These are phyloP conservation scores for Boletus albobrunnescens DNA, from an alignment of 1,284 basidiomycete species.

Conservation along the genomic window DNA sequence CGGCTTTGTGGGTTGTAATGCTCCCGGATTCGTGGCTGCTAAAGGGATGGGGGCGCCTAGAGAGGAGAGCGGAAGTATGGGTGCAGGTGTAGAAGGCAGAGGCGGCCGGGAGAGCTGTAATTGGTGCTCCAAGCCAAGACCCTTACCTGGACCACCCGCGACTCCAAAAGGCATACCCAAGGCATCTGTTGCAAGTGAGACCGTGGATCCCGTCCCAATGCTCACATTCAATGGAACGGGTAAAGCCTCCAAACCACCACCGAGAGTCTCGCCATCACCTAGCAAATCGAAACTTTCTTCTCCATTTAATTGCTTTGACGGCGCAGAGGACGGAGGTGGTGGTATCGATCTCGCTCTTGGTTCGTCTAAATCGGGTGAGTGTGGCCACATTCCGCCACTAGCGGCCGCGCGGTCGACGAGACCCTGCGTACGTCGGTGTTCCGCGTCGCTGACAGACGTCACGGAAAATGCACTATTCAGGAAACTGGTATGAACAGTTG, in stretches of 20 bases:
- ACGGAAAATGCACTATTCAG: slow-evolving; percentile 13
- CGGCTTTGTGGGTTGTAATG: slow-evolving; percentile 19
- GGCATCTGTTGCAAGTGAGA: not conserved
- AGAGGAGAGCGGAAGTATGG: slow-evolving; percentile 12
- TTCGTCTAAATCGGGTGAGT: slow-evolving; percentile 35
- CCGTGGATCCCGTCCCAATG: not conserved
- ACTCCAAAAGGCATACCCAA: not conserved
- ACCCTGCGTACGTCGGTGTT: slow-evolving; percentile 52
- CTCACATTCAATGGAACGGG: not conserved
- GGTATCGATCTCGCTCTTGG: slow-evolving; percentile 4
- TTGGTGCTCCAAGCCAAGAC: slow-evolving; percentile 2
- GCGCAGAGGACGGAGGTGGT: slow-evolving; percentile 45
- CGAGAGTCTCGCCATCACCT: slow-evolving; percentile 6
- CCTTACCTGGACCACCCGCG: not conserved
- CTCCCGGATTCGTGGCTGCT: not conserved
- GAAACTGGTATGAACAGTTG: slow-evolving; percentile 22
- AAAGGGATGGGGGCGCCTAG: not conserved
- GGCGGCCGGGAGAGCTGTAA: slow-evolving; percentile 7
- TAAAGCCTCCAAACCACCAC: not conserved
- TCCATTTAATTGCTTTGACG: slow-evolving; percentile 27
- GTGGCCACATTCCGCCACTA: slow-evolving; percentile 56
- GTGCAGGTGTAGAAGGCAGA: slow-evolving; percentile 4
- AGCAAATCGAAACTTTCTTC: slow-evolving; percentile 18
- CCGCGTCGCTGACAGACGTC: slow-evolving; percentile 22
- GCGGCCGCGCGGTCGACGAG: slow-evolving; percentile 53